Base-by-base conservation (phyloP, 805 yeast species). In the Kodamaea laetipori region DNA sequence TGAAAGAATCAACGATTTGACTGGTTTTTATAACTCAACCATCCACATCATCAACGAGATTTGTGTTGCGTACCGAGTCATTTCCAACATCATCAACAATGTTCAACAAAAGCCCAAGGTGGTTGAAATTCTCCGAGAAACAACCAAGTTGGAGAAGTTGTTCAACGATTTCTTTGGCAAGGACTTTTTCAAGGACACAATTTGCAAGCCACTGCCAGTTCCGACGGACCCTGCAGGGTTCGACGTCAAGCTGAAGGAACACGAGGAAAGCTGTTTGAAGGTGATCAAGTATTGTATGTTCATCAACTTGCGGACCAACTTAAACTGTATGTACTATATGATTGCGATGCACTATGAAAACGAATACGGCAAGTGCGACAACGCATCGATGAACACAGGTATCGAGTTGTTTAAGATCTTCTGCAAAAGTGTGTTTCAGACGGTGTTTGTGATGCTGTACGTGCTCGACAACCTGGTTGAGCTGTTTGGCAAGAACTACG, bases 361-460 rank as follows among this genome's bases (percentile, higher is more conserved):
- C 19, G 61, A 61, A 37, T 57, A 60, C 27, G 58, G 58, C 32
- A 52, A 58, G 26, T 54, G 60, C 10, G 51, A 58, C 23, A 50
- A 55, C 0, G 60, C 64, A 4, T 60, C 70, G 4, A 64, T 67
- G 56, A 57, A 52, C 36, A 68, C 74, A 0, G 75, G 73, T 1
- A 62, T 67, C 7, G 76, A 69, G 47, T 53, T 71, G 6, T 71
- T 68, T 51, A 70, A 70, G 46, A 67, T 69, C 24, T 69, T 67
- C 48, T 60, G 66, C 35, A 65, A 67, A 31, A 61, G 69, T 45
- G 74, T 68, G 40, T 64, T 70, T 4, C 75, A 70, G 47, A 57
- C 69, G 45, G 67, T 68, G 11, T 71, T 66, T 51, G 67, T 71
- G 37, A 69, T 70, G 67, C 61, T 72, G 4, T 69, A 65, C 51